A percentile compares a stretch with the other conserved stretches of the same genome.
Conservation (phyloP, 2,329 filamentous ascomycete species). For the Emydomyces testavorans region DNA sequence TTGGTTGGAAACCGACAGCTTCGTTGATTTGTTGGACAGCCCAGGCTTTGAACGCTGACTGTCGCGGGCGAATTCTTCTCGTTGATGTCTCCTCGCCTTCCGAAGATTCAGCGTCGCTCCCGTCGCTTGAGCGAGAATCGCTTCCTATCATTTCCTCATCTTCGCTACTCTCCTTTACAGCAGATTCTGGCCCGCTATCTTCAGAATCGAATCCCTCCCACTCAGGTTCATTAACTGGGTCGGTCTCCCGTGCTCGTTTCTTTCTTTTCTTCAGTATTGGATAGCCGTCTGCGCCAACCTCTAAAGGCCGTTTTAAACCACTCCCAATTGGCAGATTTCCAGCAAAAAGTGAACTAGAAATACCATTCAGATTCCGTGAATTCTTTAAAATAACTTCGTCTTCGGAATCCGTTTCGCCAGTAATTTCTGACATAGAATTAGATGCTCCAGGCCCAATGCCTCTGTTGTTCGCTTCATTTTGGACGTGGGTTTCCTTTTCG, state of each 20-base stretch:
- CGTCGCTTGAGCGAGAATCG: conserved; percentile 18
- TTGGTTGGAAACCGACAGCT: conserved; percentile 57
- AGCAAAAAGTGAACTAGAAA: neutral
- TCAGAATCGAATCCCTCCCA: conserved; percentile 37
- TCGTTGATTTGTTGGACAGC: conserved; percentile 77
- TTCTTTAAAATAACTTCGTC: conserved; percentile 43
- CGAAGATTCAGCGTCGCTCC: conserved; percentile 27
- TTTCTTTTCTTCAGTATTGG: conserved; percentile 77
- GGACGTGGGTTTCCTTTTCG: conserved; percentile 9
- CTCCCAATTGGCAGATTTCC: conserved; percentile 42
- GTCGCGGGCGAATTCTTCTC: conserved; percentile 26
- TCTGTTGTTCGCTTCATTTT: conserved; percentile 14
- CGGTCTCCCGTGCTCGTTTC: conserved; percentile 27
- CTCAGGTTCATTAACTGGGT: conserved; percentile 31
- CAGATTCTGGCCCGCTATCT: conserved; percentile 23
- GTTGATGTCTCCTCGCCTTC: conserved; percentile 19
- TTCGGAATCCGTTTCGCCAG: conserved; percentile 26
- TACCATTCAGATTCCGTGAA: neutral
- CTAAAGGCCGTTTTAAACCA: conserved; percentile 77
- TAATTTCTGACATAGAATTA: neutral
- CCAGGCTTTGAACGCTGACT: conserved; percentile 84
- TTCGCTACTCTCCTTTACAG: conserved; percentile 21
- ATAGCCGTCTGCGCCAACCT: conserved; percentile 64
- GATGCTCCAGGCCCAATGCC: neutral
- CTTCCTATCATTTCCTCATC: conserved; percentile 19